These are phyloP conservation scores for Xenosphaeropsis pyriputrescens DNA, from an alignment of 2,329 filamentous ascomycete species.

Conservation along the genomic window DNA sequence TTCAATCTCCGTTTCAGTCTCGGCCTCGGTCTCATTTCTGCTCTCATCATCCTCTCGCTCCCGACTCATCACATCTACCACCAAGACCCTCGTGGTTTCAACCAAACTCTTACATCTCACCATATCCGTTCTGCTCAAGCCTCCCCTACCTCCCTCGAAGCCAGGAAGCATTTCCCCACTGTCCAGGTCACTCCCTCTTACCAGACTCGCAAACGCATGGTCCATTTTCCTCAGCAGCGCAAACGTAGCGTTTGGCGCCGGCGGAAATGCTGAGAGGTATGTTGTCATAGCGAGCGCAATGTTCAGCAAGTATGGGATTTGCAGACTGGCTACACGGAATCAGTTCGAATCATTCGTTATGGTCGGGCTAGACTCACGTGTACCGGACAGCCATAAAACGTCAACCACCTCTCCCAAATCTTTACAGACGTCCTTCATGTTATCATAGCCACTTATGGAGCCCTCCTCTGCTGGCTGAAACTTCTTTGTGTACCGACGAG, in stretches of 20 bases:
- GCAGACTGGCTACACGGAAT: conserved; percentile 47
- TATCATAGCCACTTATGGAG: conserved; percentile 28
- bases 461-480: conserved; percentile 30
- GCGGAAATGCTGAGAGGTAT: conserved; percentile 59
- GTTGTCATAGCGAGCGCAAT: conserved; percentile 59
- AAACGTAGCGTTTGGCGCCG: conserved; percentile 55
- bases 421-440: conserved; percentile 53
- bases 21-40: conserved; percentile 19
- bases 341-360: background rate
- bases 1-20: conserved; percentile 17
- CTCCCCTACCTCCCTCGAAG: conserved; percentile 44
- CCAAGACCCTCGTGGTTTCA: conserved; percentile 56
- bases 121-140: conserved; percentile 70
- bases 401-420: conserved; percentile 66
- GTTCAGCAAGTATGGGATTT: conserved; percentile 72
- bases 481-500: conserved; percentile 46
- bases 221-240: conserved; percentile 64
- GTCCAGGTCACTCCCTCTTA: conserved; percentile 52
- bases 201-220: conserved; percentile 63
- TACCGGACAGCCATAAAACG: conserved; percentile 75
- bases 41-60: conserved; percentile 29
- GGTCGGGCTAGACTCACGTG: conserved; percentile 36
- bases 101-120: conserved; percentile 74
- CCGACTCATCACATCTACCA: conserved; percentile 52
- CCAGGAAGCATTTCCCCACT: conserved; percentile 54